Evolutionary conservation across 2,329 filamentous ascomycete species (phyloP), one percentile per base, ranked within the genome.

Genomic region (Fusarium proliferatum): DNA sequence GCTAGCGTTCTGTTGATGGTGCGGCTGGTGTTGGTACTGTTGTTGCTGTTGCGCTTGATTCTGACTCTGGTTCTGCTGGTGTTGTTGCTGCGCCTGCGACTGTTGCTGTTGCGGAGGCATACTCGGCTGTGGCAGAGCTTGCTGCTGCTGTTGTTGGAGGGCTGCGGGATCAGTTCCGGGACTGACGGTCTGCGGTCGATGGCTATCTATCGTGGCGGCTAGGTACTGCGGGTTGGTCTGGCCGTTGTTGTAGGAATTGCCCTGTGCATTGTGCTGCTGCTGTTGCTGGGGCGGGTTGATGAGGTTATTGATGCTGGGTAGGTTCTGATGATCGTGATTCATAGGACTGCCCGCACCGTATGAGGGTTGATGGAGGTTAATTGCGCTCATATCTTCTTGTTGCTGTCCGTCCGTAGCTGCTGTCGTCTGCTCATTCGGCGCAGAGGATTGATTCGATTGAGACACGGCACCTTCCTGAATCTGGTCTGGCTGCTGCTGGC

Each of bases 251-350:
- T 74, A 77, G 76, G 79, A 72, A 79, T 80, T 73, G 78, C 76
- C 83, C 78, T 82, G 69, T 72, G 81, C 82, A 78, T 87, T 86
- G 26, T 67, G 53, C 80, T 87, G 78, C 71, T 81, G 80, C 46
- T 72, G 70, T 39, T 67, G 67, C 41, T 73, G 69, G 67, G 79
- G 76, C 51, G 73, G 87, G 79, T 96, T 92, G 84, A 96, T 95
- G 77, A 97, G 88, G 83, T 96, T 95, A 79, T 91, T 92, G 85
- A 96, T 96, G 79, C 90, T 94, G 67, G 94, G 92, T 72, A 93
- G 88, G 84, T 94, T 94, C 82, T 94, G 92, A 62, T 87, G 86
- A 69, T 89, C 87, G 77, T 73, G 81, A 75, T 68, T 73, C 73
- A 72, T 81, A 74, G 74, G 75, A 72, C 52, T 71, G 74, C 79